Conservation (phyloP, 305 asterid genomes). For the Plantago lanceolata region DNA sequence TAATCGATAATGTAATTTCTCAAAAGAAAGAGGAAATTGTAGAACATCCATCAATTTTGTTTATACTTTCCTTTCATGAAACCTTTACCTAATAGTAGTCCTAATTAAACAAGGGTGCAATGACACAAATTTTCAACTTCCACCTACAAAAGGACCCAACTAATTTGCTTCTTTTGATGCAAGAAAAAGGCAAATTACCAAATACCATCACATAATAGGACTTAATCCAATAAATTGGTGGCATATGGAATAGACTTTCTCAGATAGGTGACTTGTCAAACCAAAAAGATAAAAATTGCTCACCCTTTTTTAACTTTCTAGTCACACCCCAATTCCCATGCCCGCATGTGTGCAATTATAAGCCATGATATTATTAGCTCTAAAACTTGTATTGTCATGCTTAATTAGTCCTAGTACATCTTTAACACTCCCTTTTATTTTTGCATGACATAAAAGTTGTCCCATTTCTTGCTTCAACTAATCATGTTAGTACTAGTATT, state of each 20-base stretch:
- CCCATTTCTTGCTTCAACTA: too few species aligned
- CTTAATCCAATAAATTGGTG: constrained; percentile 38
- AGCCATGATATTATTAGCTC: constrained; percentile 21
- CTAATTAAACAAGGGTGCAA: constrained; percentile 19
- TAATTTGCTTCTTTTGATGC: constrained; percentile 69
- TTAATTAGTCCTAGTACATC: too few species aligned
- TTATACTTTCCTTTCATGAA: background rate
- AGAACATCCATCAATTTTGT: background rate
- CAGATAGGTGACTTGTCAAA: constrained; percentile 42
- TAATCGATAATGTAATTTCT: too few species aligned
- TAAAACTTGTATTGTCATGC: too few species aligned
- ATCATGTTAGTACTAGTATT: too few species aligned
- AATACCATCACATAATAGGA: constrained; percentile 33
- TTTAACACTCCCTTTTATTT: too few species aligned
- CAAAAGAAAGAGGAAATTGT: too few species aligned
- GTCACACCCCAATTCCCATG: constrained; percentile 11
- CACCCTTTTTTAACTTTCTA: constrained; percentile 20
- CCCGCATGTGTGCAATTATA: constrained; percentile 39
- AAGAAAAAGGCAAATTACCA: constrained; percentile 40
- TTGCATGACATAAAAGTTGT: too few species aligned
- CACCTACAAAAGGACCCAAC: constrained; percentile 43
- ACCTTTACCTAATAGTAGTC: background rate
- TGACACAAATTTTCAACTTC: constrained; percentile 16
- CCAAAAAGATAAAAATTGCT: constrained; percentile 19
- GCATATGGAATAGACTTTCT: constrained; percentile 38